Base-by-base conservation (phyloP, 371 early-diverging fungal genomes). In the Circinella umbellata region DNA sequence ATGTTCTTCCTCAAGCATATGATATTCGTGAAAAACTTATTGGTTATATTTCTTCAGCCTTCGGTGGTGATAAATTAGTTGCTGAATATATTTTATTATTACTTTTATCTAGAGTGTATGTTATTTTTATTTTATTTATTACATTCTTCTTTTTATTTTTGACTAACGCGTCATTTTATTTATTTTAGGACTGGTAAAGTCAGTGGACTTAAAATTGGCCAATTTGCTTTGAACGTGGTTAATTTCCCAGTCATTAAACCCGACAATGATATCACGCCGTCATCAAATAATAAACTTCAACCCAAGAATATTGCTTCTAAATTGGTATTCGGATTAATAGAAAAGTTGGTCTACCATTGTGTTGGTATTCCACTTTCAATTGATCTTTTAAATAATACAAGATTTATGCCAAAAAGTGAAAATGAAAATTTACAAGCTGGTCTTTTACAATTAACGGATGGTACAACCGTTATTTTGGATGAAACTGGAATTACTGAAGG, bases 401-500 rank as follows among this genome's bases (percentile, higher is more conserved):
- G 66, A 18, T 89, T 86, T 70, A 79, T 74, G 47, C 91, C 91
- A 4, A 78, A 80, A 13, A 82, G 86, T 8, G 79, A 82, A 20
- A 80, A 79, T 65, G 84, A 86, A 61, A 79, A 78, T 18, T 65
- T 90, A 36, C 71, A 77, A n/a, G 80, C 89, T 1, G 91, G 91
- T 54, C 64, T 87, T 4, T 75, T 90, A 1, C 91, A 90, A 66
- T 76, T 90, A 4, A 73, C 83, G 0, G 77, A 84, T 53, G 89
- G 88, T 9, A 89, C 91, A 1, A 64, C 70, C 1, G 65, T 90
- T n/a, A 63, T 89, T 0, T 71, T 89, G 36, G 91, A 90, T 70
- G 91, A 90, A 68, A 88, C 89, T 3, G 81, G 72, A 1, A 66
- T 90, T 67, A 76, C 87, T n/a, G 91, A 90, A 70, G 91, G 91